Percentiles rank a stretch among this genome's conserved stretches.
These are phyloP conservation scores for Myxozyma lipomycoides DNA, from an alignment of 805 yeast genomes.

Conservation along the genomic window DNA sequence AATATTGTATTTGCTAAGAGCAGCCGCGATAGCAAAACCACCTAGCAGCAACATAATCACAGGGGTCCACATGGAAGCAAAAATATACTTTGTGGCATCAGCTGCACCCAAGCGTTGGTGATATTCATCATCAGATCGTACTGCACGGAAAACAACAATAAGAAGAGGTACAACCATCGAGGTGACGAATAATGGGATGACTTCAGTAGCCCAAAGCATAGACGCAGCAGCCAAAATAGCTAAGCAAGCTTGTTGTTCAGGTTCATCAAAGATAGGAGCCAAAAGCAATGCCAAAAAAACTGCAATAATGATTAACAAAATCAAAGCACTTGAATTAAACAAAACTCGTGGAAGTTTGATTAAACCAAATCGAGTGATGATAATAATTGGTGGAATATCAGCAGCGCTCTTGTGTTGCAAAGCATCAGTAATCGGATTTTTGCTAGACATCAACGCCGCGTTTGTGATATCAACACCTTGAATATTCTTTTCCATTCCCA, in stretches of 20 bases:
- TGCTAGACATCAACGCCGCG: slow-evolving; percentile 18
- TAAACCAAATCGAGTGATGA: slow-evolving; percentile 23
- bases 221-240: slow-evolving; percentile 81
- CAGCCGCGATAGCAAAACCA: slow-evolving; percentile 94
- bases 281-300: slow-evolving; percentile 50
- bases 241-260: slow-evolving; percentile 73
- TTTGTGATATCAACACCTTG: slow-evolving; percentile 54
- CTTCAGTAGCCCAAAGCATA: slow-evolving; percentile 91
- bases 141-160: slow-evolving; percentile 66
- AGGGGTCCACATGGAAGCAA: slow-evolving; percentile 91
- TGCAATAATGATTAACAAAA: slow-evolving; percentile 46
- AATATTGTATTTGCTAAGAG: slow-evolving; percentile 82
- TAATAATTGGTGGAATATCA: slow-evolving; percentile 12
- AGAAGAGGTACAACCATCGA: slow-evolving; percentile 78
- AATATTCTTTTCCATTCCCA: slow-evolving; percentile 80
- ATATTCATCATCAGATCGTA: slow-evolving; percentile 49
- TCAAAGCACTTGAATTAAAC: slow-evolving; percentile 41
- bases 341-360: slow-evolving; percentile 39
- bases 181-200: slow-evolving; percentile 82
- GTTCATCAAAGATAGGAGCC: slow-evolving; percentile 45
- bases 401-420: slow-evolving; percentile 11
- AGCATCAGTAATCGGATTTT: slow-evolving; percentile 24
- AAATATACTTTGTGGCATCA: slow-evolving; percentile 72
- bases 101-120: slow-evolving; percentile 54
- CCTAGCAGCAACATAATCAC: slow-evolving; percentile 86